Percentiles rank a stretch among this genome's conserved stretches.
phyloP scores from a whole-genome alignment of 495 filamentous ascomycete genomes.

The Penicillium arizonense region DNA sequence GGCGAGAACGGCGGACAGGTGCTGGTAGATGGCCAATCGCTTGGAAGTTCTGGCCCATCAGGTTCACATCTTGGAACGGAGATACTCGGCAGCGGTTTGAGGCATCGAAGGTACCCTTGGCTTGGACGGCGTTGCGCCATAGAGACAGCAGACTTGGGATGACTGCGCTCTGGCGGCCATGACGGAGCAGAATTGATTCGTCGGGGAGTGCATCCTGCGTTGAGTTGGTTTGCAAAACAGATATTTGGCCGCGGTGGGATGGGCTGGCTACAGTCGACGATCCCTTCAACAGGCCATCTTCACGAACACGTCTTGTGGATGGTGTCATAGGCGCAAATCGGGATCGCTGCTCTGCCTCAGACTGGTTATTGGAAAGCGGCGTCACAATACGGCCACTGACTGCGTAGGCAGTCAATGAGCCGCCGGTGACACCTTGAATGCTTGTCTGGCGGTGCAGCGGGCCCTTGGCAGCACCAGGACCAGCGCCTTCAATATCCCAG shows the following conservation, averaged over 20 bases:
- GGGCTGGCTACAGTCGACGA: slow-evolving; percentile 26
- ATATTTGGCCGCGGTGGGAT: slow-evolving; percentile 61
- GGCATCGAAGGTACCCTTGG: slow-evolving; percentile 54
- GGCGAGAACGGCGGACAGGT: slow-evolving; percentile 27
- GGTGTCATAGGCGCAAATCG: slow-evolving; percentile 84
- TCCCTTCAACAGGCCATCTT: slow-evolving; percentile 55
- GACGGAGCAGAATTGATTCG: slow-evolving; percentile 66
- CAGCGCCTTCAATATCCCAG: slow-evolving; percentile 78
- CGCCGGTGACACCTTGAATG: slow-evolving; percentile 60
- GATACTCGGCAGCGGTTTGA: slow-evolving; percentile 47
- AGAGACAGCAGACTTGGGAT: slow-evolving; percentile 65
- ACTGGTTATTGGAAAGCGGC: slow-evolving; percentile 28
- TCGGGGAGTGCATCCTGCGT: slow-evolving; percentile 51
- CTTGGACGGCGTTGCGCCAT: slow-evolving; percentile 63
- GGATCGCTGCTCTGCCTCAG: slow-evolving; percentile 41
- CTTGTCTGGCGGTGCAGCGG: slow-evolving; percentile 55
- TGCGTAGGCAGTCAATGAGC: slow-evolving; percentile 64
- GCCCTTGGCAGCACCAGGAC: slow-evolving; percentile 49
- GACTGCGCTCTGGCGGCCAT: slow-evolving; percentile 58
- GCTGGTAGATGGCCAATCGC: slow-evolving; percentile 55
- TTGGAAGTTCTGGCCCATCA: slow-evolving; percentile 66
- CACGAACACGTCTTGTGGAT: slow-evolving; percentile 63
- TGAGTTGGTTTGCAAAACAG: slow-evolving; percentile 49
- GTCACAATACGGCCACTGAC: slow-evolving; percentile 64
- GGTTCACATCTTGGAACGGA: slow-evolving; percentile 47